Conservation (phyloP, 805 yeast genomes). For the Hanseniaspora valbyensis region DNA sequence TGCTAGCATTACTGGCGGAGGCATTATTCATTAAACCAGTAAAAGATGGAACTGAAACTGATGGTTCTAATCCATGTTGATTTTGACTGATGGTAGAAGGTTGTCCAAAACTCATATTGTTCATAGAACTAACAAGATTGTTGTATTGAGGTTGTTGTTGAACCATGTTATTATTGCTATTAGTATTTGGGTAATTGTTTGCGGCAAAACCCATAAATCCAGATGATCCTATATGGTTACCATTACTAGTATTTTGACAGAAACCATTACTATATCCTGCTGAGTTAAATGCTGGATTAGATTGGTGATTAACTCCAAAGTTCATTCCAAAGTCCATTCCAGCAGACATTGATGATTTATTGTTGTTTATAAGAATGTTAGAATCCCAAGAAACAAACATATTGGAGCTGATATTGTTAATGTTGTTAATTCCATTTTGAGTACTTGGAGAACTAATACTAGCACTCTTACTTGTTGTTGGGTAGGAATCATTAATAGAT, state of each 20-base stretch:
- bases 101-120: constrained; percentile 8
- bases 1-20: neutral
- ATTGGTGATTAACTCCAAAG: neutral
- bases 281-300: neutral
- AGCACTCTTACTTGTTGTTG: neutral
- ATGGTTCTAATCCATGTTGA: neutral
- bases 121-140: constrained; percentile 7
- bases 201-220: neutral
- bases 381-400: constrained; percentile 15
- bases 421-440: neutral
- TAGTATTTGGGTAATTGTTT: neutral
- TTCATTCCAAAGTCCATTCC: constrained; percentile 1
- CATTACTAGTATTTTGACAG: neutral
- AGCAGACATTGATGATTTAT: neutral
- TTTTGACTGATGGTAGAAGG: neutral
- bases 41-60: constrained; percentile 8
- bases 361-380: neutral
- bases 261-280: neutral
- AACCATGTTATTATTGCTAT: neutral
- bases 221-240: neutral
- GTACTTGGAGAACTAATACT: neutral
- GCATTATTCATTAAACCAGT: neutral
- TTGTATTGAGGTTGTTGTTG: neutral
- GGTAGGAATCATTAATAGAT: constrained; percentile 1
- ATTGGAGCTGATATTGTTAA: neutral